Percentiles rank a stretch among this genome's conserved stretches.
Evolutionary conservation across 441 rosid genomes (phyloP).

Genomic region (Arabidopsis lyrata): DNA sequence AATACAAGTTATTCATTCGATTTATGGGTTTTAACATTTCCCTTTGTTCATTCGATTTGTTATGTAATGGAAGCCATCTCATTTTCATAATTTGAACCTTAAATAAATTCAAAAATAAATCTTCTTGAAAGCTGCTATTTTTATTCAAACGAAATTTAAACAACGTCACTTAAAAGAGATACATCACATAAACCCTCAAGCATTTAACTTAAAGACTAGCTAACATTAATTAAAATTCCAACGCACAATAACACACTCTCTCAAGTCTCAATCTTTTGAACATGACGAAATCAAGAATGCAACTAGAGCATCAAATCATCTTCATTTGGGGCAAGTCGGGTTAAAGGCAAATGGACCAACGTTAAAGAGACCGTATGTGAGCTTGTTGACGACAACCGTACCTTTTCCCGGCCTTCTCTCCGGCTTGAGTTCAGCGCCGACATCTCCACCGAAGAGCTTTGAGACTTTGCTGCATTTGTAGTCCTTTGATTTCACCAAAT

Average conservation of each 20-base stretch:
- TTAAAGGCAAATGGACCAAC: constrained; percentile 47
- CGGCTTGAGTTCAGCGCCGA: constrained; percentile 42
- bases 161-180: constrained; percentile 12
- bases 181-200: background rate
- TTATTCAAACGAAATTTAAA: constrained; percentile 35
- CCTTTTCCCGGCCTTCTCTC: constrained; percentile 30
- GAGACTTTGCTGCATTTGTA: constrained; percentile 41
- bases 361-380: constrained; percentile 37
- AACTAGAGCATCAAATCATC: constrained; percentile 15
- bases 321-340: constrained; percentile 39
- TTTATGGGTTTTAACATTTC: background rate
- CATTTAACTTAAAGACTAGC: constrained; percentile 39
- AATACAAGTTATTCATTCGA: background rate
- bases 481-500: constrained; percentile 42
- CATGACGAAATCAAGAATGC: constrained; percentile 23
- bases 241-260: constrained; percentile 19
- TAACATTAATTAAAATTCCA: constrained; percentile 30
- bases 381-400: constrained; percentile 24
- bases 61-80: background rate
- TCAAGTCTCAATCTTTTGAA: constrained; percentile 8
- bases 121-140: constrained; percentile 3
- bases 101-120: background rate
- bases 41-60: background rate
- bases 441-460: constrained; percentile 41
- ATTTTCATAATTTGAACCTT: background rate